These are phyloP conservation scores for Cyclotella kingstonii DNA, from an alignment of 108 stramenopile genomes.

Conservation along the genomic window DNA sequence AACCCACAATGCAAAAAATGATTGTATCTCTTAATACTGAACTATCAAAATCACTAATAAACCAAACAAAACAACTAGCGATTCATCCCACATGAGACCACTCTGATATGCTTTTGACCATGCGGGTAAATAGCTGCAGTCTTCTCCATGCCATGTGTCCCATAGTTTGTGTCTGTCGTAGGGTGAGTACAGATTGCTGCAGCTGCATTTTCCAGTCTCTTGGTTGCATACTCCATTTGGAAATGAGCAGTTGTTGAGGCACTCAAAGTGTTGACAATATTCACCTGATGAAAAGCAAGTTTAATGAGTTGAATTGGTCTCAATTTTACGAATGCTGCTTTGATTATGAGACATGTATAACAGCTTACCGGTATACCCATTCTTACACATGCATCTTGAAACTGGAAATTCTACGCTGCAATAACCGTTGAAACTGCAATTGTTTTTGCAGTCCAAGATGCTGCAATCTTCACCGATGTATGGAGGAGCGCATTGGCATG, in stretches of 20 bases:
- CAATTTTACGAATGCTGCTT: neutral
- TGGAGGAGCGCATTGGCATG: conserved; percentile 86
- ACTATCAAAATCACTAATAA: too few species aligned
- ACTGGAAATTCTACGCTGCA: conserved; percentile 88
- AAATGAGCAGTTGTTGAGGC: conserved; percentile 85
- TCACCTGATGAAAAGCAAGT: conserved; percentile 23
- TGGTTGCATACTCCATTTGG: conserved; percentile 79
- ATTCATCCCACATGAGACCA: too few species aligned
- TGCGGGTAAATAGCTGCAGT: conserved; percentile 35
- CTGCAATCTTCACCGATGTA: conserved; percentile 80
- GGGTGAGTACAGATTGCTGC: conserved; percentile 61
- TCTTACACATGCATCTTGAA: conserved; percentile 75
- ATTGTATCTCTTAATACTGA: too few species aligned
- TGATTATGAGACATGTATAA: neutral
- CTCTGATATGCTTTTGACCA: conserved; percentile 17
- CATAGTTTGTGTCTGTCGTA: conserved; percentile 62
- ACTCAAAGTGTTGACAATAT: conserved; percentile 61
- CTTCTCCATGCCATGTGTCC: conserved; percentile 45
- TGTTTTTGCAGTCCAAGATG: conserved; percentile 68
- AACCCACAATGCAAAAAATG: too few species aligned
- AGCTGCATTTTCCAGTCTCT: conserved; percentile 67
- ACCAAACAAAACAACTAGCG: too few species aligned
- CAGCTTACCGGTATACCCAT: conserved; percentile 68
- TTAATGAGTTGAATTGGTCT: neutral
- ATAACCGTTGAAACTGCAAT: conserved; percentile 82